These are phyloP conservation scores for Umbelopsis sp. DNA, from an alignment of 192 early-diverging fungal species.

Conservation along the genomic window DNA sequence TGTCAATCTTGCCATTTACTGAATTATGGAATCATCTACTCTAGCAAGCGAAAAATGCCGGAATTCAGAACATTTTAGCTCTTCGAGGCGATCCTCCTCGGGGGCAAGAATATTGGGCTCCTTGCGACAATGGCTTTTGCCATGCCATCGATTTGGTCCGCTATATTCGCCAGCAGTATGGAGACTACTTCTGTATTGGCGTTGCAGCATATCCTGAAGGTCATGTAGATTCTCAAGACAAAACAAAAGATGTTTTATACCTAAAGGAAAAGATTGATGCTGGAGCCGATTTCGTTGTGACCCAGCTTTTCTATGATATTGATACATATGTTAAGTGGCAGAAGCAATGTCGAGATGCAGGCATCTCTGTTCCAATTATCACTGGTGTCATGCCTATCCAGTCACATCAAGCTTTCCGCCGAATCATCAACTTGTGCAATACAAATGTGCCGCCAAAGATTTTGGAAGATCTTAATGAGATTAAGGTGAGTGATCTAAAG, in stretches of 20 bases:
- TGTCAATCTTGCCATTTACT: constrained; percentile 74
- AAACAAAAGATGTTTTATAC: constrained; percentile 55
- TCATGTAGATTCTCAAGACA: constrained; percentile 66
- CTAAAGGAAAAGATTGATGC: constrained; percentile 79
- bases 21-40: constrained; percentile 40
- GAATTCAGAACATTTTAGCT: constrained; percentile 86
- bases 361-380: constrained; percentile 65
- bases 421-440: constrained; percentile 79
- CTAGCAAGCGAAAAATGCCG: constrained; percentile 55
- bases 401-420: constrained; percentile 74
- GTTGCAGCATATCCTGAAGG: constrained; percentile 89
- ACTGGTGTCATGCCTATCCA: constrained; percentile 93
- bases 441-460: constrained; percentile 68
- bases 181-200: constrained; percentile 88
- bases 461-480: constrained; percentile 65
- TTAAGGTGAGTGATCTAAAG: constrained; percentile 56
- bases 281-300: constrained; percentile 84
- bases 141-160: constrained; percentile 80
- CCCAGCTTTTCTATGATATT: constrained; percentile 84
- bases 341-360: constrained; percentile 60
- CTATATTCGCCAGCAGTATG: constrained; percentile 76
- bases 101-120: constrained; percentile 77
- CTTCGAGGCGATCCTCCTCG: constrained; percentile 85
- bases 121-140: constrained; percentile 70
- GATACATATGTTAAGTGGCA: constrained; percentile 75